Percentiles rank a stretch among this genome's conserved stretches.
Evolutionary conservation across 805 yeast genomes (phyloP).

Genomic region (Yarrowia divulgata): DNA sequence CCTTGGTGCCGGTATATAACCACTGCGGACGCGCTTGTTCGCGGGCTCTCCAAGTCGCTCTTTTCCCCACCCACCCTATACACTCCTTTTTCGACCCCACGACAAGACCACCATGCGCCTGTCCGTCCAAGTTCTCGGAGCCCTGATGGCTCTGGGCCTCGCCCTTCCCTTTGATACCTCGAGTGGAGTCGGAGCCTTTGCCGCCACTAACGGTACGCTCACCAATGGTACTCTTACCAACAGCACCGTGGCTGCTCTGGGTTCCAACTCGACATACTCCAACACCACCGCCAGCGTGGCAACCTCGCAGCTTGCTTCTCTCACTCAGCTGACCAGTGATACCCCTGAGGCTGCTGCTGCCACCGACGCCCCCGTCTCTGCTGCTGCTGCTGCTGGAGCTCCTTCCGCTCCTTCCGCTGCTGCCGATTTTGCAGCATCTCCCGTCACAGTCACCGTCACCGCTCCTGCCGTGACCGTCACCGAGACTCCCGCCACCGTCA

Average conservation of each 20-base stretch:
- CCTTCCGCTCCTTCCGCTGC: neutral
- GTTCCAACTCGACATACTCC: neutral
- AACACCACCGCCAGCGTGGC: neutral
- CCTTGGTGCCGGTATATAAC: constrained; percentile 8
- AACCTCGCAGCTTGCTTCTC: neutral
- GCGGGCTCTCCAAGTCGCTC: constrained; percentile 18
- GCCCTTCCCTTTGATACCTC: constrained; percentile 31
- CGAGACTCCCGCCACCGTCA: constrained; percentile 26
- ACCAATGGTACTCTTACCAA: no score
- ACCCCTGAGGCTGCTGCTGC: neutral
- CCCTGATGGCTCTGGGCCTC: constrained; percentile 20
- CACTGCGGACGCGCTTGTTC: neutral
- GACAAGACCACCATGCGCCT: constrained; percentile 2
- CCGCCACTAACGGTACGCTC: neutral
- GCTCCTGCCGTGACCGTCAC: constrained; percentile 32
- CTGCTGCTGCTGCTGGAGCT: neutral
- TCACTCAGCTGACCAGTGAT: constrained; percentile 12
- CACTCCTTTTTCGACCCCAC: neutral
- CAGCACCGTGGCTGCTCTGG: neutral
- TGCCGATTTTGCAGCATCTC: neutral
- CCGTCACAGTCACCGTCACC: constrained; percentile 30
- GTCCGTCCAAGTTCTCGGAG: constrained; percentile 11
- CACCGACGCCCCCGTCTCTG: neutral
- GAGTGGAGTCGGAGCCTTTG: neutral
- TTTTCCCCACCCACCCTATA: constrained; percentile 33